Conservation (phyloP, 129 eudicot genomes). For the Arctium lappa region DNA sequence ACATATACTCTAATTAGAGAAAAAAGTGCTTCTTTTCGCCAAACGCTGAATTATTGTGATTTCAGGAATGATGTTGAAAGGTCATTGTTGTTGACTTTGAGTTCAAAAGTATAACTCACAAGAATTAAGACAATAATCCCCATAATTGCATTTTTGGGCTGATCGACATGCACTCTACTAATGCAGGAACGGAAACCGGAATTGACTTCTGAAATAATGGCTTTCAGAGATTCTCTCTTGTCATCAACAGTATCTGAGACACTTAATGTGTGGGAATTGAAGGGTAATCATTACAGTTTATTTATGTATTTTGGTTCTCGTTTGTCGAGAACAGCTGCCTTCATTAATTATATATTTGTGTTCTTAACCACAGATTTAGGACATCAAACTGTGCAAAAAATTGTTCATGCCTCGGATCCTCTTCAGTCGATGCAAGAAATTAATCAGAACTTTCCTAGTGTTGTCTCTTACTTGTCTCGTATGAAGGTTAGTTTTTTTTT, state of each 20-base stretch:
- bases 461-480: slow-evolving; percentile 92
- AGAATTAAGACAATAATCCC: neutral
- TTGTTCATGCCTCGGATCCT: slow-evolving; percentile 95
- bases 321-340: neutral
- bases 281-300: slow-evolving; percentile 44
- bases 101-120: neutral
- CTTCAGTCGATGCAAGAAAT: slow-evolving; percentile 98
- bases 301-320: neutral
- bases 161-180: neutral
- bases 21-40: neutral
- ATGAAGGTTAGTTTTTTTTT: slow-evolving; percentile 63
- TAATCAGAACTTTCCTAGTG: slow-evolving; percentile 91
- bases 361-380: slow-evolving; percentile 68
- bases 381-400: slow-evolving; percentile 96
- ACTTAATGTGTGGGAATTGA: slow-evolving; percentile 95
- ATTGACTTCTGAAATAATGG: slow-evolving; percentile 85
- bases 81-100: neutral
- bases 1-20: neutral
- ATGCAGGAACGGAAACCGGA: slow-evolving; percentile 95
- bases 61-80: neutral
- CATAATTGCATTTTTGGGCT: slow-evolving; percentile 1
- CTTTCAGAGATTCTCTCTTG: slow-evolving; percentile 86
- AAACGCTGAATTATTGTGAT: neutral
- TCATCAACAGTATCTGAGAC: slow-evolving; percentile 92
- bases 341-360: slow-evolving; percentile 16